Percentiles rank a stretch among this genome's conserved stretches.
Conservation (phyloP, 176 grass and related monocot genomes). For the Aegilops umbellulata region DNA sequence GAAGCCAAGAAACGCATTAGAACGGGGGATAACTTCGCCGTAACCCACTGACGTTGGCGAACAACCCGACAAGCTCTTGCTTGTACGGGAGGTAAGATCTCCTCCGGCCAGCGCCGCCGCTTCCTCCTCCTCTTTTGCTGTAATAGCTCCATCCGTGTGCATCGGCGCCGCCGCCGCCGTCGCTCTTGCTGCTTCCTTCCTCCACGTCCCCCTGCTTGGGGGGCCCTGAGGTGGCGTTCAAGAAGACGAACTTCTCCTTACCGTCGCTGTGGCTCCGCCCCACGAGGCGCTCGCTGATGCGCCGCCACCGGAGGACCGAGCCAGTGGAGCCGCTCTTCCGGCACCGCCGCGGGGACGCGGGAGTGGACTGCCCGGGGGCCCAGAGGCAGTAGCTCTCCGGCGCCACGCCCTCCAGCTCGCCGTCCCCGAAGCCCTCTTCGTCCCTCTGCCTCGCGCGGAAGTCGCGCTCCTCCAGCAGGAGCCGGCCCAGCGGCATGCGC, state of each 20-base stretch:
- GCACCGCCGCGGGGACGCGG: constrained; percentile 51
- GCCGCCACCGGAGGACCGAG: constrained; percentile 74
- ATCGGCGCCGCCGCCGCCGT: not conserved
- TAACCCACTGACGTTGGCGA: constrained; percentile 77
- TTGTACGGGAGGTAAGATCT: constrained; percentile 84
- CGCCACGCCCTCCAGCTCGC: constrained; percentile 65
- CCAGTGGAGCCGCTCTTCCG: constrained; percentile 88
- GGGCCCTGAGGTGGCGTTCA: constrained; percentile 22
- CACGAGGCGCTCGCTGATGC: constrained; percentile 77
- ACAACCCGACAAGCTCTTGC: constrained; percentile 73
- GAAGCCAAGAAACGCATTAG: not conserved
- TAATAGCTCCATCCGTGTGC: constrained; percentile 44
- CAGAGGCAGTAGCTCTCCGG: constrained; percentile 81
- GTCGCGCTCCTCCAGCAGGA: constrained; percentile 74
- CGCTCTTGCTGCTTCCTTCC: not conserved
- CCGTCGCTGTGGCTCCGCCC: constrained; percentile 94
- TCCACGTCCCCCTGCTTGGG: not conserved
- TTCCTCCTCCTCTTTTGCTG: constrained; percentile 15
- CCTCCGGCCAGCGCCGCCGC: constrained; percentile 28
- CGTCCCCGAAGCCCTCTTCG: not conserved
- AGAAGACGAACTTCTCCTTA: constrained; percentile 96
- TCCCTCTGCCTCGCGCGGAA: constrained; percentile 37
- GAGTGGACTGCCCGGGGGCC: constrained; percentile 45
- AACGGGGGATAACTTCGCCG: constrained; percentile 64
- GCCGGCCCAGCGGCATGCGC: constrained; percentile 52